phyloP scores from a whole-genome alignment of 768 basidiomycete genomes.

The Podaxis mareebaensis region DNA sequence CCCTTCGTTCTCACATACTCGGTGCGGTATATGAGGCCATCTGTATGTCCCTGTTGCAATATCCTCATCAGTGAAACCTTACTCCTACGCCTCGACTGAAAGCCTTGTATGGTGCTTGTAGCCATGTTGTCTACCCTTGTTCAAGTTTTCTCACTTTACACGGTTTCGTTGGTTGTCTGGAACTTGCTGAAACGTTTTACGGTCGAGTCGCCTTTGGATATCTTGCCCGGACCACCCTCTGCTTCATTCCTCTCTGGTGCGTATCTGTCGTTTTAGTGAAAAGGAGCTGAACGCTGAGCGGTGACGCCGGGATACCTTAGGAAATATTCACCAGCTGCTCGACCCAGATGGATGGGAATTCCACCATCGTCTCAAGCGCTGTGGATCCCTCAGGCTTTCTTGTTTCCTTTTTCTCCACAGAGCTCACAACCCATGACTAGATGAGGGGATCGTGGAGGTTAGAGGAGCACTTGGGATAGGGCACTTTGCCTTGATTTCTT shows the following conservation, averaged over 20 bases:
- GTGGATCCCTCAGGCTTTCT: conserved; percentile 20
- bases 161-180: neutral
- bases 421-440: conserved; percentile 18
- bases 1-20: no score
- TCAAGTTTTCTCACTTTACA: neutral
- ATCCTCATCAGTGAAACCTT: no score
- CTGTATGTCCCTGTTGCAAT: no score
- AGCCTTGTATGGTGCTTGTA: neutral
- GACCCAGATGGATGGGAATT: conserved; percentile 35
- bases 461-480: conserved; percentile 37
- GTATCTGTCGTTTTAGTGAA: neutral
- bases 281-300: neutral
- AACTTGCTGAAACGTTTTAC: neutral
- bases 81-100: neutral
- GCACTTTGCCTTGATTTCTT: neutral
- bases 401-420: neutral
- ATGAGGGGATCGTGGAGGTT: conserved; percentile 34
- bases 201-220: neutral
- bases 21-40: no score
- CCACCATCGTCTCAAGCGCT: conserved; percentile 35
- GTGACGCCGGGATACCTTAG: conserved; percentile 21
- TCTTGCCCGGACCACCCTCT: neutral
- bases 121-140: neutral
- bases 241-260: neutral
- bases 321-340: conserved; percentile 35